These are phyloP conservation scores for Suillus alpinus DNA, from an alignment of 768 basidiomycete species.

Conservation along the genomic window DNA sequence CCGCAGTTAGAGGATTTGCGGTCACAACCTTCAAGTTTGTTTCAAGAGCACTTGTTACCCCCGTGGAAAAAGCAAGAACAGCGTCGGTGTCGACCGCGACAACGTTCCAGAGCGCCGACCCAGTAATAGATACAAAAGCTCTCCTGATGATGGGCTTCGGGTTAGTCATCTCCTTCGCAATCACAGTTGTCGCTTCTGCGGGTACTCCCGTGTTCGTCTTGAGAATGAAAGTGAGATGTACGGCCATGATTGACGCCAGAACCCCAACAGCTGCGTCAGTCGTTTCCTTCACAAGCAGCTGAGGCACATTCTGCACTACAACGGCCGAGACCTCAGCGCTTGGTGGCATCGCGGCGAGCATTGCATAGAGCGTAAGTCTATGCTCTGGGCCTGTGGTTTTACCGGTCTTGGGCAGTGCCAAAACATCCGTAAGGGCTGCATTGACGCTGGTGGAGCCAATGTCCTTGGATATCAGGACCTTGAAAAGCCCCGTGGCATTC, in stretches of 20 bases:
- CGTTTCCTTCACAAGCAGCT: conserved; percentile 68
- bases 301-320: conserved; percentile 37
- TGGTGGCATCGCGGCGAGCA: conserved; percentile 58
- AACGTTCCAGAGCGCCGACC: conserved; percentile 53
- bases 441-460: conserved; percentile 38
- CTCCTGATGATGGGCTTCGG: conserved; percentile 60
- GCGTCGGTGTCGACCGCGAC: conserved; percentile 38
- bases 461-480: conserved; percentile 36
- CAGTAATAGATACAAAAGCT: conserved; percentile 62
- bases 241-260: conserved; percentile 52
- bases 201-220: conserved; percentile 39
- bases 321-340: conserved; percentile 47
- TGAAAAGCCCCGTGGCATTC: conserved; percentile 58
- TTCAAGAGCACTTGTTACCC: conserved; percentile 63
- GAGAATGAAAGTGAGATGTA: conserved; percentile 60
- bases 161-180: conserved; percentile 72
- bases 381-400: conserved; percentile 91
- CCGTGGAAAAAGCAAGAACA: conserved; percentile 50
- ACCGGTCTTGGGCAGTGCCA: conserved; percentile 73
- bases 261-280: conserved; percentile 62
- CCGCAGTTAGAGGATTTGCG: conserved; percentile 54
- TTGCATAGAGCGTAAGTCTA: conserved; percentile 73
- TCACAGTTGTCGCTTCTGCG: conserved; percentile 40
- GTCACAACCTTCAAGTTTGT: conserved; percentile 63
- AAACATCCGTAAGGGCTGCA: conserved; percentile 58